These are phyloP conservation scores for Haberlea rhodopensis DNA, from an alignment of 257 asterid genomes.

Conservation along the genomic window DNA sequence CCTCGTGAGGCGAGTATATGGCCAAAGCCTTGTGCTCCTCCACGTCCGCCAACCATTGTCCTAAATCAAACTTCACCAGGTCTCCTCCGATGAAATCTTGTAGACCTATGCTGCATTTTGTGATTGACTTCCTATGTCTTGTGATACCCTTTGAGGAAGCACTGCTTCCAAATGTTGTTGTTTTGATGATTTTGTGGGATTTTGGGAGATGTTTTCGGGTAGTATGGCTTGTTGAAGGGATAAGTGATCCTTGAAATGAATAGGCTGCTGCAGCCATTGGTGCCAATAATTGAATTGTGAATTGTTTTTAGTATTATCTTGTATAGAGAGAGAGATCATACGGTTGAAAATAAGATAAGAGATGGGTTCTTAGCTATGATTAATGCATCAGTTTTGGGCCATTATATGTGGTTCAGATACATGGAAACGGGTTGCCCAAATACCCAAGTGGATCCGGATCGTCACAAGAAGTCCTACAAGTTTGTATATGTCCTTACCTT, in stretches of 20 bases:
- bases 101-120: conserved; percentile 40
- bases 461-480: no score
- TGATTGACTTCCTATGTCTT: conserved; percentile 14
- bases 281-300: not conserved
- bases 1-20: conserved; percentile 84
- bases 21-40: conserved; percentile 89
- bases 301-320: no score
- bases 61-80: conserved; percentile 58
- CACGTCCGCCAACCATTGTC: conserved; percentile 71
- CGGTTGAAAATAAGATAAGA: not conserved
- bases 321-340: no score
- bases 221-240: conserved; percentile 26
- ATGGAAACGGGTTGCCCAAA: no score
- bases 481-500: no score
- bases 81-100: conserved; percentile 87
- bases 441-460: no score
- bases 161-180: conserved; percentile 6
- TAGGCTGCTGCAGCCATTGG: conserved; percentile 36
- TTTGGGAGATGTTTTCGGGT: conserved; percentile 20
- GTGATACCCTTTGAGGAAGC: conserved; percentile 1
- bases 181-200: conserved; percentile 4
- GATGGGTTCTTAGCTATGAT: not conserved
- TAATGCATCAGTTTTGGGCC: not conserved
- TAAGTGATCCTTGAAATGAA: conserved; percentile 27
- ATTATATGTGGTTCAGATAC: no score